Evolutionary conservation across 768 basidiomycete species (phyloP).

Genomic region (Mycena pura): DNA sequence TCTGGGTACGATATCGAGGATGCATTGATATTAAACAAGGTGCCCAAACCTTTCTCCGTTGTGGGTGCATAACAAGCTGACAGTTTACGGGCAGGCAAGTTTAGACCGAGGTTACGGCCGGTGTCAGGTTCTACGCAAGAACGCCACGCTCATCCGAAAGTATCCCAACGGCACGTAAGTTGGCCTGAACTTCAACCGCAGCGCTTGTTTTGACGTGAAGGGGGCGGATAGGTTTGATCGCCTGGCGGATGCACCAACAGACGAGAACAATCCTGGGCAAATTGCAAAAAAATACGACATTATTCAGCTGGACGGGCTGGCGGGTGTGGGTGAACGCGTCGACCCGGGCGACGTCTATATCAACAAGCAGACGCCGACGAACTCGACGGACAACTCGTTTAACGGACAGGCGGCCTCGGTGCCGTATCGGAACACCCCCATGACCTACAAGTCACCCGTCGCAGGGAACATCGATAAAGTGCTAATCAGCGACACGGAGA

Average conservation of each 20-base stretch:
- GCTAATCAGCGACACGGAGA: conserved; percentile 95
- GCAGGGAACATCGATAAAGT: conserved; percentile 97
- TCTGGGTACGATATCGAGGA: conserved; percentile 99
- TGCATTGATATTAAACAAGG: conserved; percentile 95
- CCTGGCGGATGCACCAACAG: conserved; percentile 87
- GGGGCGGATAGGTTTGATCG: conserved; percentile 77
- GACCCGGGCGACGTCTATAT: conserved; percentile 94
- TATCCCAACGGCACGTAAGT: conserved; percentile 97
- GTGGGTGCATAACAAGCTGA: conserved; percentile 1
- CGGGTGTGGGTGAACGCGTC: conserved; percentile 93
- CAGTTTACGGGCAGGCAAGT: conserved; percentile 67
- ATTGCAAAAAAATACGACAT: conserved; percentile 87
- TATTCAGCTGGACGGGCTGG: conserved; percentile 91
- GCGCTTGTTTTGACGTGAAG: conserved; percentile 15
- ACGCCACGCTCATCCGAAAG: conserved; percentile 90
- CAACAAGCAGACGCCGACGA: conserved; percentile 95
- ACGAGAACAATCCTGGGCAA: conserved; percentile 71
- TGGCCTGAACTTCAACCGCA: neutral
- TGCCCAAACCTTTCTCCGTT: conserved; percentile 33
- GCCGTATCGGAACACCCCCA: conserved; percentile 90
- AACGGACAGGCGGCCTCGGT: conserved; percentile 83
- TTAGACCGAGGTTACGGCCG: conserved; percentile 97
- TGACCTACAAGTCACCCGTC: conserved; percentile 93
- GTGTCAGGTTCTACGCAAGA: conserved; percentile 97
- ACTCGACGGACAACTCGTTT: conserved; percentile 91